These are phyloP conservation scores for Leptosphaerulina australis DNA, from an alignment of 2,329 filamentous ascomycete genomes.

Conservation along the genomic window DNA sequence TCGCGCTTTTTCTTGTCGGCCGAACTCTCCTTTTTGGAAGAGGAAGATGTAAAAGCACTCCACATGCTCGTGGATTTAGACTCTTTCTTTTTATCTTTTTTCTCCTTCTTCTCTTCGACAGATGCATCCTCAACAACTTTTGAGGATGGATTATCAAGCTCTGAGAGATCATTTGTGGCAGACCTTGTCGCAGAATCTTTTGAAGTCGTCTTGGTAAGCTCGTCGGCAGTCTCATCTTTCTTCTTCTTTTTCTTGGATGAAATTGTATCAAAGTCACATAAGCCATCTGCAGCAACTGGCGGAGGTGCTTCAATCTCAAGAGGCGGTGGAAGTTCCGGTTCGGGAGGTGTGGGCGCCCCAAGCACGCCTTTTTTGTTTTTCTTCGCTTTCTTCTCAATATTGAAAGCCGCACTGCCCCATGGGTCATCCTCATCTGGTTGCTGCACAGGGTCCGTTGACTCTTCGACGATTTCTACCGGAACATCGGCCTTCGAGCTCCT, in stretches of 20 bases:
- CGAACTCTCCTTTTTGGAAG: constrained; percentile 41
- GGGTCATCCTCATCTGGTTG: constrained; percentile 53
- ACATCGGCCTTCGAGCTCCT: constrained; percentile 50
- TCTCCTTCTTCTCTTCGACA: constrained; percentile 34
- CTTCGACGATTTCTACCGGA: constrained; percentile 48
- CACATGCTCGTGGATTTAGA: constrained; percentile 33
- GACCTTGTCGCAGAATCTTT: constrained; percentile 40
- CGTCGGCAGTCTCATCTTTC: constrained; percentile 35
- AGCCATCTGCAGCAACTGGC: constrained; percentile 45
- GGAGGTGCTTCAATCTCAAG: constrained; percentile 58
- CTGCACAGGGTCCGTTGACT: constrained; percentile 50
- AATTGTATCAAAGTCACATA: constrained; percentile 32
- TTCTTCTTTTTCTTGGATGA: constrained; percentile 47
- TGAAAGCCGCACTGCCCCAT: constrained; percentile 46
- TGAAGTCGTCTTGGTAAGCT: constrained; percentile 39
- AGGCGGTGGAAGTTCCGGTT: constrained; percentile 52
- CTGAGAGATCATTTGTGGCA: constrained; percentile 45
- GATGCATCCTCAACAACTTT: constrained; percentile 19
- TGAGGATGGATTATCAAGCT: constrained; percentile 38
- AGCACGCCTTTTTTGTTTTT: constrained; percentile 62
- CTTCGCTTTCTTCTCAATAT: constrained; percentile 60
- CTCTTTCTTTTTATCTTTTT: constrained; percentile 37
- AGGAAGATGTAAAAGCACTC: constrained; percentile 23
- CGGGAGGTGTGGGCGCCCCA: constrained; percentile 55
- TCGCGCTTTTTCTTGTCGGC: constrained; percentile 43